Evolutionary conservation across 1,139 yeast genomes (phyloP).

Genomic region (Kluyveromyces marxianus): DNA sequence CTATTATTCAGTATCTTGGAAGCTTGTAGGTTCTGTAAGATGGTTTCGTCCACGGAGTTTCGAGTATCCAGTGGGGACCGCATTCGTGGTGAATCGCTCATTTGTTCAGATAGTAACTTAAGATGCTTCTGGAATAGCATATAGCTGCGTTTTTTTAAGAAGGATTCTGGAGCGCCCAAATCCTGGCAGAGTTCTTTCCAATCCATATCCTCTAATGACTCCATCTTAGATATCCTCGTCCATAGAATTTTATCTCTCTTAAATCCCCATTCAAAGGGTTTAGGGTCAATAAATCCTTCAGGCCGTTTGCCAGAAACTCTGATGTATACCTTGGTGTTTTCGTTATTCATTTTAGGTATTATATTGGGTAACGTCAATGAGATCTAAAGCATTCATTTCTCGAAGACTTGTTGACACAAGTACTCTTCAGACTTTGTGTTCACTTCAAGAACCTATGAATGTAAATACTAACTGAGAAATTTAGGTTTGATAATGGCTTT

Average conservation of each 20-base stretch:
- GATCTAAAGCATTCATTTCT: too few species aligned
- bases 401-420: too few species aligned
- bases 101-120: slow-evolving; percentile 20
- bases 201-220: slow-evolving; percentile 32
- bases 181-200: slow-evolving; percentile 30
- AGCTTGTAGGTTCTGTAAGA: slow-evolving; percentile 20
- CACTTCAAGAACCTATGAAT: too few species aligned
- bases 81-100: slow-evolving; percentile 2
- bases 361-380: too few species aligned
- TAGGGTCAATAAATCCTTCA: slow-evolving; percentile 36
- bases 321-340: slow-evolving; percentile 25
- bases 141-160: slow-evolving; percentile 25
- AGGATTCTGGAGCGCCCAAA: slow-evolving; percentile 24
- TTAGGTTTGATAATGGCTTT: too few species aligned
- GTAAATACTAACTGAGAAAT: too few species aligned
- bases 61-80: neutral
- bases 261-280: slow-evolving; percentile 35
- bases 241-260: slow-evolving; percentile 37
- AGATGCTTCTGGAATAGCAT: slow-evolving; percentile 24
- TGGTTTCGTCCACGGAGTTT: slow-evolving; percentile 9
- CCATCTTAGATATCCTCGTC: slow-evolving; percentile 33
- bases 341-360: slow-evolving; percentile 18
- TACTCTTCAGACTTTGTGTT: too few species aligned
- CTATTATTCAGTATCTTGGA: slow-evolving; percentile 20
- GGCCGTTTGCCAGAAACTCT: slow-evolving; percentile 34